A percentile compares a stretch with the other conserved stretches of the same genome.
Conservation (phyloP, 2,329 filamentous ascomycete species). For the Ceratocystis papillata region DNA sequence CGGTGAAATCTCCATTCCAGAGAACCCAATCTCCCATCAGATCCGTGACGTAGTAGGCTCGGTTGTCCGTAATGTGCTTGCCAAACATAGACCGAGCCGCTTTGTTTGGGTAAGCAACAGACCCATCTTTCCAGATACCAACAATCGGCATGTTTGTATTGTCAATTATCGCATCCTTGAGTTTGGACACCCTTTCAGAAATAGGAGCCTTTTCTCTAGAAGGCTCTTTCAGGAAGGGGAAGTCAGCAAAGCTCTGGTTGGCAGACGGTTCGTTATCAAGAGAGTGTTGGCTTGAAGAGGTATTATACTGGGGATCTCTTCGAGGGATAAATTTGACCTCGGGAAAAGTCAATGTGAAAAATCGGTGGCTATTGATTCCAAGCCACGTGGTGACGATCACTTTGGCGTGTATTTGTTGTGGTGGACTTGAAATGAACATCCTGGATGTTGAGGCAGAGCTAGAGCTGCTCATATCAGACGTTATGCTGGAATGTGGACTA, state of each 20-base stretch:
- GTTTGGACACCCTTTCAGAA: conserved; percentile 59
- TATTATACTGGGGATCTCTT: background rate
- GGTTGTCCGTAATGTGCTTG: conserved; percentile 32
- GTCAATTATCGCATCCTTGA: conserved; percentile 69
- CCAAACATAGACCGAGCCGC: conserved; percentile 47
- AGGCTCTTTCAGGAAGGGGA: background rate
- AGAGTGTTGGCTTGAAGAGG: background rate
- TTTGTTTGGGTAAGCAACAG: conserved; percentile 61
- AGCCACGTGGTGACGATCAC: conserved; percentile 70
- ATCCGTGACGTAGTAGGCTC: conserved; percentile 35
- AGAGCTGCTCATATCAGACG: background rate
- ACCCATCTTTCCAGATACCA: conserved; percentile 72
- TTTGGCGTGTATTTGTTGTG: conserved; percentile 46
- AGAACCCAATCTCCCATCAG: conserved; percentile 50
- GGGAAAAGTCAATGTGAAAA: conserved; percentile 67
- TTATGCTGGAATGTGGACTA: background rate
- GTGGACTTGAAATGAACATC: background rate
- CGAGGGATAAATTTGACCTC: background rate
- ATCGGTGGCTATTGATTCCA: conserved; percentile 53
- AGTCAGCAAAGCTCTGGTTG: background rate
- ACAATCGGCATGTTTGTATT: conserved; percentile 64
- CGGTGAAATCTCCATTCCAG: conserved; percentile 57
- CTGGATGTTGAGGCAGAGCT: conserved; percentile 27
- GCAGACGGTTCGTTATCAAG: too few relatives aligned
- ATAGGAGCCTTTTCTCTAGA: conserved; percentile 44